These are phyloP conservation scores for Grosmannia clavigera DNA, from an alignment of 2,329 filamentous ascomycete species.

Conservation along the genomic window DNA sequence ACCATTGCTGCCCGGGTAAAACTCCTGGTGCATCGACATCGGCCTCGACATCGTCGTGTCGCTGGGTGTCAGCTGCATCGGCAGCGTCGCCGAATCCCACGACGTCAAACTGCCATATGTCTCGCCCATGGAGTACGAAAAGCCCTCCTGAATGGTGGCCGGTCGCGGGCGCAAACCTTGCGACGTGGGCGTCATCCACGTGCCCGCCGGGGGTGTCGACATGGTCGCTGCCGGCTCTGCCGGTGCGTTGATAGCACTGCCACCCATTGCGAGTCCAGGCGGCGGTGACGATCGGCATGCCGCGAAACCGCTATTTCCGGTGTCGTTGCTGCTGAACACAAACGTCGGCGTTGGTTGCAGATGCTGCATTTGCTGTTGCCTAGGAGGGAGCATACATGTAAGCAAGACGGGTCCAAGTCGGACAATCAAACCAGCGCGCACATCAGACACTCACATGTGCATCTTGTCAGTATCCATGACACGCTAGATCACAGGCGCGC, in stretches of 20 bases:
- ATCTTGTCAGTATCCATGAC: conserved; percentile 40
- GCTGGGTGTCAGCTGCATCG: conserved; percentile 36
- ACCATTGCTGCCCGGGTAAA: conserved; percentile 28
- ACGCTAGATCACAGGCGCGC: not conserved
- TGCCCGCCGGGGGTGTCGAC: conserved; percentile 26
- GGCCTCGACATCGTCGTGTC: conserved; percentile 35
- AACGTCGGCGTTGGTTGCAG: not conserved
- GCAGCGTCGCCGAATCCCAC: conserved; percentile 44
- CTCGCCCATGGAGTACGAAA: conserved; percentile 45
- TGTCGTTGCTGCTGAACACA: not conserved
- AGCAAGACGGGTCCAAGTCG: conserved; percentile 4
- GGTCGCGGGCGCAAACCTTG: conserved; percentile 40
- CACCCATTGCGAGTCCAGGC: conserved; percentile 37
- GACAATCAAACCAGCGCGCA: not conserved
- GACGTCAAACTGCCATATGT: conserved; percentile 38
- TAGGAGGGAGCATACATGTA: conserved; percentile 9
- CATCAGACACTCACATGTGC: conserved; percentile 35
- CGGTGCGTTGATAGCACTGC: conserved; percentile 34
- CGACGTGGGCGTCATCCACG: conserved; percentile 44
- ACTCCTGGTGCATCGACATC: conserved; percentile 46
- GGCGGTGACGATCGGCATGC: conserved; percentile 29
- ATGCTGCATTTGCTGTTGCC: not conserved
- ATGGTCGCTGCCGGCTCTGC: conserved; percentile 27
- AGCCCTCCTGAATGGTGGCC: conserved; percentile 48
- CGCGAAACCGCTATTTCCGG: conserved; percentile 4